Evolutionary conservation across 768 basidiomycete species (phyloP), one percentile per base, ranked within the genome.

Genomic region (Leccinum subtestaceum): DNA sequence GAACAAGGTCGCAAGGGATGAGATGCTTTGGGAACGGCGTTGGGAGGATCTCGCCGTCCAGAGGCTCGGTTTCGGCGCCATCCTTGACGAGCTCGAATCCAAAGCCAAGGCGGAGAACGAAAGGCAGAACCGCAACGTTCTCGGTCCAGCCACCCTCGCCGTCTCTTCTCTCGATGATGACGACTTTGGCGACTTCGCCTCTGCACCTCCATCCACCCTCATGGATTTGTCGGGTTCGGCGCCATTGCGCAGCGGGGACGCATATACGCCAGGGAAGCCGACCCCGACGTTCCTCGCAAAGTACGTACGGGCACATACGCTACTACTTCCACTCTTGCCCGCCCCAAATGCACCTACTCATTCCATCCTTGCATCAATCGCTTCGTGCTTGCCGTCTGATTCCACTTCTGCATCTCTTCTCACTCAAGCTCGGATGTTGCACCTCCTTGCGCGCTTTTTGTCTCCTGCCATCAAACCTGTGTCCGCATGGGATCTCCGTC

Each of bases 161-260:
- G 84, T 87, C 15, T 70, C 67, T 38, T 70, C 71, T 12, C 59
- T 73, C 43, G 70, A 81, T 54, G 89, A 93, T 60, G 92, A 95
- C 65, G 93, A 93, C 25, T 96, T 96, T 74, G 95, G 93, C 4
- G 93, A 95, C 68, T 93, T 94, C 69, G 82, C 88, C 1, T 76
- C 80, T 0, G 80, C 81, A 65, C 32, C 58, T n/a, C 54, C 61
- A 0, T 56, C 46, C 17, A 49, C 59, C 11, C 63, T 71, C 34
- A 19, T 72, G 38, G 70, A 70, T 36, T 53, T 70, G 34, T 61
- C 63, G 9, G 13, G 49, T 55, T 50, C 54, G 1, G 40, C 55
- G 1, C 68, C 36, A 45, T 53, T 58, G 43, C 58, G 25, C 38
- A 60, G 19, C 40, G 66, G 62, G 52, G 62, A 63, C 40, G 40